Evolutionary conservation across 495 filamentous ascomycete species (phyloP), one percentile per base, ranked within the genome.

Genomic region (Evernia prunastri): DNA sequence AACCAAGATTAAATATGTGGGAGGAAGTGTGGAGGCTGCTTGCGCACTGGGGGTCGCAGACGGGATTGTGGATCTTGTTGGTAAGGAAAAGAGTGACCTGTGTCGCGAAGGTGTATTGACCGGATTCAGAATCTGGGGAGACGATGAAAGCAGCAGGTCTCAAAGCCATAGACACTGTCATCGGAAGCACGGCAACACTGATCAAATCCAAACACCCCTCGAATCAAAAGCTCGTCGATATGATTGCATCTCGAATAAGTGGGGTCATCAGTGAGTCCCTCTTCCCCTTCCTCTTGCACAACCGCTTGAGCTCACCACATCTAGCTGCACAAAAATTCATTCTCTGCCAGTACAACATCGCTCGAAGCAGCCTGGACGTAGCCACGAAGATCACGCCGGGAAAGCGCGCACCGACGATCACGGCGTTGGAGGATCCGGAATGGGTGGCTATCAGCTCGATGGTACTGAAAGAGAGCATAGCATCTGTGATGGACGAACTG

Each of bases 71-170:
- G 95, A 98, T 78, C 84, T 98, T 64, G 94, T 98, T 72, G 93
- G 93, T 96, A 71, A 67, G 86, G 79, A 56, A 39, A 9, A 37
- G 60, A 39, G 70, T 71, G 36, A 27, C 31, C 4, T 23, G 18
- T 27, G 8, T 5, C 12, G 49, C 0, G 10, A n/a, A 35, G 20
- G 23, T 6, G 1, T 18, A 35, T 27, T 57, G 13, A 63, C 29
- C 1, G 8, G 17, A 59, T 13, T 7, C 64, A 96, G 94, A 98
- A 84, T 98, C 94, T 43, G 94, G 94, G 57, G 92, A 97, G 72
- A 98, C 94, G 15, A 98, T 98, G 94, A 91, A 88, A 70, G 94
- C 92, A 4, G 93, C 93, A 40, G 95, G 95, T n/a, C 81, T 98
- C 51, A 95, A 94, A 75, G 85, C 95, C 65, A 96, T 98, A 71